These are phyloP conservation scores for Lasiosphaeria miniovina DNA, from an alignment of 495 filamentous ascomycete species.

Conservation along the genomic window DNA sequence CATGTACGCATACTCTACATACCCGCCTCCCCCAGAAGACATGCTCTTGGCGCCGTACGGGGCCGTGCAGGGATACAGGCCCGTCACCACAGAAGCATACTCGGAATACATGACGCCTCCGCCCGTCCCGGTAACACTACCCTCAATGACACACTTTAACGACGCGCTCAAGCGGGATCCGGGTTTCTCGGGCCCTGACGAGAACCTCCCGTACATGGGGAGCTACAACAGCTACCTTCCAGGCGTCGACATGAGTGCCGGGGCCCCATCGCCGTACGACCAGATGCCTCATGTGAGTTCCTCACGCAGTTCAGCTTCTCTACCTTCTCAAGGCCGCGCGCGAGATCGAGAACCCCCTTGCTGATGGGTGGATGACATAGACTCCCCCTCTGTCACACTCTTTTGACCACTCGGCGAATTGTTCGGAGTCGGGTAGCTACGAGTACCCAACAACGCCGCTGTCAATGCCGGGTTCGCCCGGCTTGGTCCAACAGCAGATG, in stretches of 20 bases:
- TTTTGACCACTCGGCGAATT: conserved; percentile 67
- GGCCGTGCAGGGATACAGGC: conserved; percentile 61
- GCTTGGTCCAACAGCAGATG: conserved; percentile 36
- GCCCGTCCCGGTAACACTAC: conserved; percentile 57
- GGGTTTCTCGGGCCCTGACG: conserved; percentile 52
- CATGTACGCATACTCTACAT: conserved; percentile 67
- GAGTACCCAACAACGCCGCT: conserved; percentile 65
- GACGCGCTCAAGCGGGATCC: conserved; percentile 60
- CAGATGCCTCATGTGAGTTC: conserved; percentile 67
- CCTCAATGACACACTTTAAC: conserved; percentile 62
- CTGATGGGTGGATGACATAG: conserved; percentile 53
- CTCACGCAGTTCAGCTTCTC: conserved; percentile 34
- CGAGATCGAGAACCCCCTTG: conserved; percentile 40
- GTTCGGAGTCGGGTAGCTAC: conserved; percentile 56
- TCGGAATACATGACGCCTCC: conserved; percentile 61
- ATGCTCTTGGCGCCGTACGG: conserved; percentile 64
- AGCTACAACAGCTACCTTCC: conserved; percentile 71
- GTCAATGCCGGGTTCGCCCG: conserved; percentile 65
- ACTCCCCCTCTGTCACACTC: conserved; percentile 83
- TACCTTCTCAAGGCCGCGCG: conserved; percentile 32
- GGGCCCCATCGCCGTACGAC: conserved; percentile 54
- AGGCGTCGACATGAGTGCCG: conserved; percentile 65
- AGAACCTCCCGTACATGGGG: conserved; percentile 66
- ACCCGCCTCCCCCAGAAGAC: conserved; percentile 64
- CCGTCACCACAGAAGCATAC: conserved; percentile 60